Base-by-base conservation (phyloP, 768 basidiomycete genomes). In the Suillus plorans region DNA sequence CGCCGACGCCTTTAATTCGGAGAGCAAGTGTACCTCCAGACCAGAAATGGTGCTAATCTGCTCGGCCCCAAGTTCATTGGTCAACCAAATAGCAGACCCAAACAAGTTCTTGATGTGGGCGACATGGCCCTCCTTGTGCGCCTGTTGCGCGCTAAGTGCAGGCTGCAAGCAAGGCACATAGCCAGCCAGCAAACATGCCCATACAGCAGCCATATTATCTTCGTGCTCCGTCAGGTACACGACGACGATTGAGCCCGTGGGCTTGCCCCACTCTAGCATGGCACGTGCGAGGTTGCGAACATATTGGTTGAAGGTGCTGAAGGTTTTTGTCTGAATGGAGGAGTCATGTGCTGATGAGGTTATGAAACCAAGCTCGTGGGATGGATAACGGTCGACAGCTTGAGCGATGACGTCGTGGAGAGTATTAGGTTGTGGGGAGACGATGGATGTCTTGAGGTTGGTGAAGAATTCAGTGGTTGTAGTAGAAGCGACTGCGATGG, bases 191-290 rank as follows among this genome's bases (percentile, higher is more conserved):
- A 76, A 60, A 59, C 72, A 76, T 0, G 74, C 74, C 74, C 75
- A 76, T 14, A 76, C 63, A 3, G 74, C 75, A 4, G 66, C 68
- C 74, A 77, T 76, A 49, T 77, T 76, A 56, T 76, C 76, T 58
- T 76, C 74, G 34, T 76, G 74, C 50, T 76, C 76, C 0, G 74
- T 76, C 25, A 76, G 65, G 58, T 76, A 76, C 0, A 76, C 65
- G 8, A 75, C 66, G 3, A 77, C 13, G n/a, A 75, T 36, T 1
- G 74, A 73, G 0, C 74, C 74, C 1, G 62, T 7, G 31, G 75
- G 72, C 42, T 69, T 75, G 2, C 63, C 68, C 75, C 71, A 73
- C 3, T 62, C 49, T 44, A 65, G 64, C 41, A 73, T 58, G 20
- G 71, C 73, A 20, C 65, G 67, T n/a, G 71, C 72, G 0, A 74